A percentile compares a stretch with the other conserved stretches of the same genome.
phyloP scores from a whole-genome alignment of 768 basidiomycete genomes.

The Rubroboletus satanas region DNA sequence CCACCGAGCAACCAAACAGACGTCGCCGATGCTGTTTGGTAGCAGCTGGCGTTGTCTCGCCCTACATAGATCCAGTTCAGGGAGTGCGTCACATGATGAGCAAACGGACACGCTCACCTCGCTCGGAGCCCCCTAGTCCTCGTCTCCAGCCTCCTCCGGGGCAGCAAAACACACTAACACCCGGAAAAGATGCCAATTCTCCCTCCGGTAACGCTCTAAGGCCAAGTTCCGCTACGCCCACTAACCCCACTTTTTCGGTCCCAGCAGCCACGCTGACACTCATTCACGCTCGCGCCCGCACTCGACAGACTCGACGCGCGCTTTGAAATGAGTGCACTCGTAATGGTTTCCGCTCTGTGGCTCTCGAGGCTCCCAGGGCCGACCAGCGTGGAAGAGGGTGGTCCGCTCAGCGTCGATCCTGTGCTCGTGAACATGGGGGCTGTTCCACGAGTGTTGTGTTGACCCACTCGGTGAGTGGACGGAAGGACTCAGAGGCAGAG shows the following conservation, averaged over 20 bases:
- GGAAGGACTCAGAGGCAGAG: slow-evolving; percentile 30
- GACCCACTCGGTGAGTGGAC: slow-evolving; percentile 38
- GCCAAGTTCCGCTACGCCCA: too few relatives aligned
- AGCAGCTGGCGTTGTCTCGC: slow-evolving; percentile 41
- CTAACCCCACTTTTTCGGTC: too few relatives aligned
- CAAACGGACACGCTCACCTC: slow-evolving; percentile 48
- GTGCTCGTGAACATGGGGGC: slow-evolving; percentile 34
- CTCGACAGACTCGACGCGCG: too few relatives aligned
- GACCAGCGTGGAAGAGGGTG: slow-evolving; percentile 21
- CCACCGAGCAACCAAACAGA: slow-evolving; percentile 58
- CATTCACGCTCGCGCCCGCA: slow-evolving; percentile 20
- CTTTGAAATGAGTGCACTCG: slow-evolving; percentile 10
- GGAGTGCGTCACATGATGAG: background rate
- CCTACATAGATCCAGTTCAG: slow-evolving; percentile 33
- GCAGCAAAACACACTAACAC: slow-evolving; percentile 51
- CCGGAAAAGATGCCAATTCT: slow-evolving; percentile 55
- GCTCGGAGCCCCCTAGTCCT: slow-evolving; percentile 59
- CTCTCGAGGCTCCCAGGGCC: slow-evolving; percentile 33
- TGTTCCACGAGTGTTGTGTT: slow-evolving; percentile 42
- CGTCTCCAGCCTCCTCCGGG: slow-evolving; percentile 31
- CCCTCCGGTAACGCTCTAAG: too few relatives aligned
- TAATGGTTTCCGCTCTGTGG: slow-evolving; percentile 21
- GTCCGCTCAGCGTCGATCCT: slow-evolving; percentile 24
- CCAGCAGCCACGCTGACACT: background rate
- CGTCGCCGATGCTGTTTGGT: slow-evolving; percentile 43